These are phyloP conservation scores for Bimuria novae-zelandiae DNA, from an alignment of 2,329 filamentous ascomycete genomes.

Conservation along the genomic window DNA sequence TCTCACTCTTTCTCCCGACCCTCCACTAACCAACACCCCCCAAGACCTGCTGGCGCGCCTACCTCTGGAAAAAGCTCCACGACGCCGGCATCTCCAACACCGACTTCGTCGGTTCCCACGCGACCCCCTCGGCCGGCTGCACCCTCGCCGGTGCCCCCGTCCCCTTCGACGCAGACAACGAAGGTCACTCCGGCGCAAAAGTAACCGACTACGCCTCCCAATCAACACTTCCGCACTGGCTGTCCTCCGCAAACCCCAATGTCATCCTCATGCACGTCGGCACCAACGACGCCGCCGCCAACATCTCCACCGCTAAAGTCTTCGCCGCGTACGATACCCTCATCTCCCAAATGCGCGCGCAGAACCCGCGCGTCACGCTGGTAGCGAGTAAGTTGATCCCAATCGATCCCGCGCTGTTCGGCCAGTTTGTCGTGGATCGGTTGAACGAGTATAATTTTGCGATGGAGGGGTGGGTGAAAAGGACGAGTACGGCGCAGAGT, in stretches of 20 bases:
- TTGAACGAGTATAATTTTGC: slow-evolving; percentile 27
- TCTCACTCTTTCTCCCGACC: background rate
- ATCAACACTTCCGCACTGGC: slow-evolving; percentile 47
- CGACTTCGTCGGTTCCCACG: slow-evolving; percentile 44
- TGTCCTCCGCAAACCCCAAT: slow-evolving; percentile 46
- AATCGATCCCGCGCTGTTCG: slow-evolving; percentile 31
- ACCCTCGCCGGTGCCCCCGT: slow-evolving; percentile 41
- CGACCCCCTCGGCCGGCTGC: slow-evolving; percentile 18
- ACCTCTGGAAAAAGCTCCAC: slow-evolving; percentile 38
- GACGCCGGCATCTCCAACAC: slow-evolving; percentile 28
- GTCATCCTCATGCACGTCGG: slow-evolving; percentile 55
- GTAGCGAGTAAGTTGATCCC: slow-evolving; percentile 32
- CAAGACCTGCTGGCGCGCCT: slow-evolving; percentile 45
- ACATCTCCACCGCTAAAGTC: slow-evolving; percentile 38
- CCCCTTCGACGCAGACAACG: slow-evolving; percentile 51
- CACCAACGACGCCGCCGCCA: slow-evolving; percentile 49
- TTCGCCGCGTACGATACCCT: slow-evolving; percentile 46
- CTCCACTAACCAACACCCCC: background rate
- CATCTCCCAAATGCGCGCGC: slow-evolving; percentile 49
- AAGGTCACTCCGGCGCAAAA: slow-evolving; percentile 51
- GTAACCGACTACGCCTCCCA: slow-evolving; percentile 48
- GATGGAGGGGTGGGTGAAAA: slow-evolving; percentile 18
- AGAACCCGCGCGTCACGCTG: slow-evolving; percentile 48
- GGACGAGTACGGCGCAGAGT: slow-evolving; percentile 23
- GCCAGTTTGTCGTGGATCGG: slow-evolving; percentile 16